phyloP scores from a whole-genome alignment of 495 filamentous ascomycete species.

The Evansstolkia leycettana region DNA sequence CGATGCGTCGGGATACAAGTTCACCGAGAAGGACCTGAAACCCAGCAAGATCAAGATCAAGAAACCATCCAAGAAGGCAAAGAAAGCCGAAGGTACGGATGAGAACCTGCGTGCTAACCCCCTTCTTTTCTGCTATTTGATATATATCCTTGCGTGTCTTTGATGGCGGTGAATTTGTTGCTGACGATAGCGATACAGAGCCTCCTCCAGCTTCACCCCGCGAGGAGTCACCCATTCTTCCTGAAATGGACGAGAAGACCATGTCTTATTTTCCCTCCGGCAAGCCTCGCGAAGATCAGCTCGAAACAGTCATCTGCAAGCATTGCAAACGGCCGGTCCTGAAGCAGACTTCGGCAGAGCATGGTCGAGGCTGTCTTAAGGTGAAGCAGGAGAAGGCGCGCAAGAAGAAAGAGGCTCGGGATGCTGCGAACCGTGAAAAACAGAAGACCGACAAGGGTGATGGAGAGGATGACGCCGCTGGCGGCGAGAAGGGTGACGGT shows the following conservation, averaged over 20 bases:
- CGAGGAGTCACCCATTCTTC: conserved; percentile 54
- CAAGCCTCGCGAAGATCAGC: conserved; percentile 53
- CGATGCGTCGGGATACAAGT: conserved; percentile 36
- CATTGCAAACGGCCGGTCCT: conserved; percentile 68
- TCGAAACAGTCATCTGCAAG: conserved; percentile 64
- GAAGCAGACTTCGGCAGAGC: conserved; percentile 45
- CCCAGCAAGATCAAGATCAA: conserved; percentile 56
- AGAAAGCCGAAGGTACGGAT: conserved; percentile 42
- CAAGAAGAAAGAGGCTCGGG: conserved; percentile 61
- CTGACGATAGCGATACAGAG: conserved; percentile 14
- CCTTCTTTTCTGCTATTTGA: conserved; percentile 1
- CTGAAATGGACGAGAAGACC: conserved; percentile 56
- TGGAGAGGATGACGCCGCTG: conserved; percentile 40
- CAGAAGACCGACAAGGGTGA: conserved; percentile 48
- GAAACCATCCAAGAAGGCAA: conserved; percentile 45
- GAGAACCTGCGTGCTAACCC: conserved; percentile 5
- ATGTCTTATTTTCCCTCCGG: conserved; percentile 62
- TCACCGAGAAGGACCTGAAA: conserved; percentile 51
- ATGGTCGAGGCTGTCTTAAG: conserved; percentile 57
- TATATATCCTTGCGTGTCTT: neutral
- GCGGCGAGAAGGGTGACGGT: conserved; percentile 20
- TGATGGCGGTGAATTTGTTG: conserved; percentile 1
- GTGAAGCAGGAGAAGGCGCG: conserved; percentile 74
- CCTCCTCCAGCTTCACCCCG: conserved; percentile 26
- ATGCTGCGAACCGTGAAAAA: conserved; percentile 49